Conservation (phyloP, 2,329 filamentous ascomycete species). For the Penicillium sp. region DNA sequence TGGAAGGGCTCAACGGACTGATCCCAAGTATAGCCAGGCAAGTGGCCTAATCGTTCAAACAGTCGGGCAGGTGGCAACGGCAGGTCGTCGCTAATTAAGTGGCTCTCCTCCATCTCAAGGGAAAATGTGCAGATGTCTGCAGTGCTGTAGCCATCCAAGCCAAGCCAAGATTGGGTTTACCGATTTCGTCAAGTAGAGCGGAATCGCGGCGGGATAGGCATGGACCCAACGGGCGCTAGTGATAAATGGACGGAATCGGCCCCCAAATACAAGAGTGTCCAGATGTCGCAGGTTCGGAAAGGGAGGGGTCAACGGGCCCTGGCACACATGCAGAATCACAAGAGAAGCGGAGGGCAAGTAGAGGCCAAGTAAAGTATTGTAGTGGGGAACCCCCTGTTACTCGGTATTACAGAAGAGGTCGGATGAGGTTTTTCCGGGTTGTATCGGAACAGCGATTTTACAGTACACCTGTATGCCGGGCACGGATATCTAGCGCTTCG, state of each 20-base stretch:
- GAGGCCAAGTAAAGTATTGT: too few relatives aligned
- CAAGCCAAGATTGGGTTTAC: neutral
- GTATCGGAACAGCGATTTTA: too few relatives aligned
- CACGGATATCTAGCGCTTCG: too few relatives aligned
- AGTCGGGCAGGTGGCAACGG: constrained; percentile 64
- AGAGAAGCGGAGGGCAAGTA: neutral
- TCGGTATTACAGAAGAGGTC: too few relatives aligned
- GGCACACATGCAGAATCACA: constrained; percentile 1
- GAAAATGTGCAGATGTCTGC: neutral
- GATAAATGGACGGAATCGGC: neutral
- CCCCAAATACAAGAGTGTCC: neutral
- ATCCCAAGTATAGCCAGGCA: constrained; percentile 76
- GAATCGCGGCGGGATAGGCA: constrained; percentile 17
- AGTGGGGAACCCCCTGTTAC: too few relatives aligned
- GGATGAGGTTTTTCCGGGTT: too few relatives aligned
- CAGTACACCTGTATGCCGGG: too few relatives aligned
- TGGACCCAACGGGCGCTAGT: constrained; percentile 20
- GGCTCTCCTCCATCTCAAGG: constrained; percentile 35
- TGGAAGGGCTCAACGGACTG: constrained; percentile 54
- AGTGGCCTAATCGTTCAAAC: constrained; percentile 69
- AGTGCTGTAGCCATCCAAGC: constrained; percentile 22
- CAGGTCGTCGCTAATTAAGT: constrained; percentile 47
- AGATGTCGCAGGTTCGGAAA: neutral
- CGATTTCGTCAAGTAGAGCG: constrained; percentile 4
- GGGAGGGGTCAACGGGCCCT: neutral